phyloP scores from a whole-genome alignment of 75 land plant species.

The Selaginella tamariscina region DNA sequence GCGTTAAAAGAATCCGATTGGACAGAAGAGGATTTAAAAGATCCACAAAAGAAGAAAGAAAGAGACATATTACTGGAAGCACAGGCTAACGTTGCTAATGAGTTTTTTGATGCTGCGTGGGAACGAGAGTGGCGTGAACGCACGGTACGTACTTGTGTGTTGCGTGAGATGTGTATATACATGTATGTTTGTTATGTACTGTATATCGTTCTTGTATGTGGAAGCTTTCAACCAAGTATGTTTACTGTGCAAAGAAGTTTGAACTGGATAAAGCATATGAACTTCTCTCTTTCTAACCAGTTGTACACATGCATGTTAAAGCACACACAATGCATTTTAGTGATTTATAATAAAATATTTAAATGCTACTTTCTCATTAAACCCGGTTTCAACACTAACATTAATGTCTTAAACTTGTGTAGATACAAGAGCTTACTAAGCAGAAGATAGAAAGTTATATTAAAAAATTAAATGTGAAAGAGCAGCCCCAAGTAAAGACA shows the following conservation, averaged over 20 bases:
- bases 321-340: too few relatives aligned
- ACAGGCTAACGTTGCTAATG: constrained; percentile 51
- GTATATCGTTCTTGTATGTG: too few relatives aligned
- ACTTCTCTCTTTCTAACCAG: too few relatives aligned
- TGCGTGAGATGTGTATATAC: background rate
- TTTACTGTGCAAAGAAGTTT: too few relatives aligned
- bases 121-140: constrained; percentile 67
- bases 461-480: background rate
- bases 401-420: too few relatives aligned
- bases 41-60: constrained; percentile 50
- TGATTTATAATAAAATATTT: too few relatives aligned
- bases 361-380: too few relatives aligned
- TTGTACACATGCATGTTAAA: too few relatives aligned
- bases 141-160: constrained; percentile 38
- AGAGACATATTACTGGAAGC: constrained; percentile 51
- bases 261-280: too few relatives aligned
- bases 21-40: constrained; percentile 59
- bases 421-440: constrained; percentile 44
- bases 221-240: background rate
- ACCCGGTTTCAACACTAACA: too few relatives aligned
- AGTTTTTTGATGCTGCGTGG: constrained; percentile 62
- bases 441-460: constrained; percentile 32
- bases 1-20: constrained; percentile 55
- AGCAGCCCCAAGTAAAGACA: background rate
- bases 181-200: background rate